A percentile compares a stretch with the other conserved stretches of the same genome.
Conservation (phyloP, 371 early-diverging fungal species). For the Haplosporangium sp. region DNA sequence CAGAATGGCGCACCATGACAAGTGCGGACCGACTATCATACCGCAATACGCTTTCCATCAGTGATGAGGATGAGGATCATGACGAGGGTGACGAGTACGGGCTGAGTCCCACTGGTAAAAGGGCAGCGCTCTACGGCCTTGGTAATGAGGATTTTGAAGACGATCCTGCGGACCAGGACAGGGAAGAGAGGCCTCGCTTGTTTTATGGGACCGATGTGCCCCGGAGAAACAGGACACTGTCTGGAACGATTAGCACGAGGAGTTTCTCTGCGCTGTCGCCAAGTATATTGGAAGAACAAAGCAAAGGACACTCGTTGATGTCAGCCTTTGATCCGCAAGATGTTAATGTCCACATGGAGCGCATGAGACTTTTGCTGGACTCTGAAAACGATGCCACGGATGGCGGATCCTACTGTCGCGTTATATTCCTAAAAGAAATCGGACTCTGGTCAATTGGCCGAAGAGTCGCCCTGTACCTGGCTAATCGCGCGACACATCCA, state of each 20-base stretch:
- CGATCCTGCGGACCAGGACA: background rate
- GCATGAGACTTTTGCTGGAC: constrained; percentile 32
- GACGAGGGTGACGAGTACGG: constrained; percentile 1
- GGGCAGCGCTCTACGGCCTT: background rate
- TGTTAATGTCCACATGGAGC: constrained; percentile 27
- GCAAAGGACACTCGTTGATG: background rate
- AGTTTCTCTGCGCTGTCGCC: constrained; percentile 9
- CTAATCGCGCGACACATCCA: constrained; percentile 1
- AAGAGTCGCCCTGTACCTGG: constrained; percentile 31
- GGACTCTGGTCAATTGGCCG: constrained; percentile 42
- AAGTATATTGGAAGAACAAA: constrained; percentile 21
- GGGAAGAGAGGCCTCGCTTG: background rate
- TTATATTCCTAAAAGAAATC: constrained; percentile 38
- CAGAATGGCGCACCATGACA: background rate
- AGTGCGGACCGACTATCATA: background rate
- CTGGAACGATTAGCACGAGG: background rate
- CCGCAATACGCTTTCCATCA: background rate
- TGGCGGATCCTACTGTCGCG: constrained; percentile 35
- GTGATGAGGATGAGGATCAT: constrained; percentile 12
- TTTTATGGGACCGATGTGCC: background rate
- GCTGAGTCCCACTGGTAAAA: background rate
- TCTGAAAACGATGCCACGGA: constrained; percentile 35
- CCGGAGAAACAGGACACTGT: background rate
- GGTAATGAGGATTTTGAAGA: constrained; percentile 19
- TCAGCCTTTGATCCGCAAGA: constrained; percentile 8